Conservation (phyloP, 306 rosid genomes). For the Cucumis melo region DNA sequence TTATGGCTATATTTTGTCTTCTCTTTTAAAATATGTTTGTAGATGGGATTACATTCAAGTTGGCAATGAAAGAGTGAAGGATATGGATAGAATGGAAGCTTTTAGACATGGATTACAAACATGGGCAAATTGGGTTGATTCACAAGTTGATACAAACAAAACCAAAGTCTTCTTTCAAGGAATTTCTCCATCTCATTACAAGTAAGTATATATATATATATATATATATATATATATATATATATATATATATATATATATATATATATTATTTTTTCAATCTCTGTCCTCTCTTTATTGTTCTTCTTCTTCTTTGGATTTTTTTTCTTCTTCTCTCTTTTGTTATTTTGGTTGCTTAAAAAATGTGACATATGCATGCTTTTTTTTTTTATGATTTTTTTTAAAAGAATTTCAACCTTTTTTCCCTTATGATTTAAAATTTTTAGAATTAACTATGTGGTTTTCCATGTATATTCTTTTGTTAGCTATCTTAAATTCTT, state of each 20-base stretch:
- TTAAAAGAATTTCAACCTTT: too few species aligned
- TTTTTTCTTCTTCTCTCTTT: too few species aligned
- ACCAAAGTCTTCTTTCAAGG: slow-evolving; percentile 54
- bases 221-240: too few species aligned
- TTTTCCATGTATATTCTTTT: too few species aligned
- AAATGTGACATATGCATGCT: too few species aligned
- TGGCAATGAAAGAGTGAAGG: slow-evolving; percentile 26
- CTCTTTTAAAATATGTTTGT: neutral
- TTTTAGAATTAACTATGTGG: too few species aligned
- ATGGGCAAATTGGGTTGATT: slow-evolving; percentile 60
- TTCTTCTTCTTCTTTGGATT: neutral
- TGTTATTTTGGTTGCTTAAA: too few species aligned
- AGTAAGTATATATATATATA: slow-evolving; percentile 17
- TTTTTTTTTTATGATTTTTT: too few species aligned
- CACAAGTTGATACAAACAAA: slow-evolving; percentile 25
- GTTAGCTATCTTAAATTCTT: too few species aligned
- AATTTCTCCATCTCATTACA: slow-evolving; percentile 52
- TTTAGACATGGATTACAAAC: slow-evolving; percentile 40
- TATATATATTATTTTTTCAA: neutral
- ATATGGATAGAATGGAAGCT: slow-evolving; percentile 67
- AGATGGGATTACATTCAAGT: slow-evolving; percentile 66
- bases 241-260: too few species aligned
- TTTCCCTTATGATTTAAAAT: too few species aligned
- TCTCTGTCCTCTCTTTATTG: neutral
- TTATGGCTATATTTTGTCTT: too few species aligned